Evolutionary conservation across 345 rosid species (phyloP).

Genomic region (Linum trigynum): DNA sequence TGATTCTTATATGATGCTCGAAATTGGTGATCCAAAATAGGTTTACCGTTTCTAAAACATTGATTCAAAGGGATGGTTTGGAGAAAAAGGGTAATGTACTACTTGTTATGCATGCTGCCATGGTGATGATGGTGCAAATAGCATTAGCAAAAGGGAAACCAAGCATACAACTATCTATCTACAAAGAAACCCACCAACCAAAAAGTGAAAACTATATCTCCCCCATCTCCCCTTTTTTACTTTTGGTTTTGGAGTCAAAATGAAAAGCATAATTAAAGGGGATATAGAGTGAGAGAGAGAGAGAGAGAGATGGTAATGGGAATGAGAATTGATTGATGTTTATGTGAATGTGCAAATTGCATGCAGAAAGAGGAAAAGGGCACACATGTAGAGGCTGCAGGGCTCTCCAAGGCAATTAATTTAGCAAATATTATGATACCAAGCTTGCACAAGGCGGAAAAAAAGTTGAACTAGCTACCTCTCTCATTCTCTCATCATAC

Average conservation of each 20-base stretch:
- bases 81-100: no score
- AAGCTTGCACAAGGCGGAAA: no score
- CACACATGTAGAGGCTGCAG: conserved; percentile 7
- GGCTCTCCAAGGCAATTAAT: conserved; percentile 19
- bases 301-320: not conserved
- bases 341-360: conserved; percentile 12
- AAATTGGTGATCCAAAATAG: no score
- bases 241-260: not conserved
- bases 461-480: no score
- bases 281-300: conserved; percentile 11
- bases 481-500: no score
- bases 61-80: no score
- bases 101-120: no score
- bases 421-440: conserved; percentile 1
- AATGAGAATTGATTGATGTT: conserved; percentile 17
- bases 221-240: not conserved
- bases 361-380: conserved; percentile 23
- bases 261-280: conserved; percentile 21
- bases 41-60: no score
- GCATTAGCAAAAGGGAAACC: conserved; percentile 4
- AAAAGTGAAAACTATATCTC: conserved; percentile 18
- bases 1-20: no score
- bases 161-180: conserved; percentile 6
- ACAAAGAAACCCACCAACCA: conserved; percentile 18
- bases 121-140: no score